phyloP scores from a whole-genome alignment of 2,329 filamentous ascomycete genomes.

The Phialophora verrucosa region DNA sequence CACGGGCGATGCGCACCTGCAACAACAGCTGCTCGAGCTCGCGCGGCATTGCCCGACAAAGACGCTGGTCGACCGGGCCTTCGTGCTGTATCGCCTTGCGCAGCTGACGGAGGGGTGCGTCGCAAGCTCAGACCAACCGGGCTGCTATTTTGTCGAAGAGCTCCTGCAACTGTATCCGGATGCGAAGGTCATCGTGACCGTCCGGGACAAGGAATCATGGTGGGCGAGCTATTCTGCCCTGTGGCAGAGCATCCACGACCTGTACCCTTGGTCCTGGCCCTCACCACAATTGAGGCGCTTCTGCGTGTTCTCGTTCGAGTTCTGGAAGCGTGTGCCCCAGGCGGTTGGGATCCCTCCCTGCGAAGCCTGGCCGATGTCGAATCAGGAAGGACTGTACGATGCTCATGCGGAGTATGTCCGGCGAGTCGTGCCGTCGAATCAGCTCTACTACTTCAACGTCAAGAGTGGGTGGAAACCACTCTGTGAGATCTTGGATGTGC shows the following conservation, averaged over 20 bases:
- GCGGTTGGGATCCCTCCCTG: constrained; percentile 13
- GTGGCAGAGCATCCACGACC: constrained; percentile 14
- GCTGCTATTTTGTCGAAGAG: constrained; percentile 15
- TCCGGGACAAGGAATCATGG: constrained; percentile 13
- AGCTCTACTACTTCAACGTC: constrained; percentile 17
- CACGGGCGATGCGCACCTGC: background rate
- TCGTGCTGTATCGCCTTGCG: constrained; percentile 13
- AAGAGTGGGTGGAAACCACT: constrained; percentile 14
- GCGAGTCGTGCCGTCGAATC: constrained; percentile 7
- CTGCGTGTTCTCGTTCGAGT: constrained; percentile 11
- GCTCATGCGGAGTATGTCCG: constrained; percentile 16
- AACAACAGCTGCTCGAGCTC: constrained; percentile 17
- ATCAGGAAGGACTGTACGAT: constrained; percentile 18
- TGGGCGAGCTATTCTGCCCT: constrained; percentile 18
- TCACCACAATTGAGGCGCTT: constrained; percentile 14
- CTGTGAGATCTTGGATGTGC: constrained; percentile 13
- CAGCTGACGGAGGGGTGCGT: constrained; percentile 14
- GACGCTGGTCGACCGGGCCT: constrained; percentile 12
- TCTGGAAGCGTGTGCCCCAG: constrained; percentile 20
- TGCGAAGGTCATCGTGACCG: constrained; percentile 15
- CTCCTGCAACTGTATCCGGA: constrained; percentile 15
- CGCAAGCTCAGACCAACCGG: constrained; percentile 16
- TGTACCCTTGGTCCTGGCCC: constrained; percentile 15
- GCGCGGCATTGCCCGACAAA: constrained; percentile 14
- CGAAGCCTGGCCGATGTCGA: constrained; percentile 13